Conservation (phyloP, 352 stramenopile genomes). For the Phytophthora constricta region DNA sequence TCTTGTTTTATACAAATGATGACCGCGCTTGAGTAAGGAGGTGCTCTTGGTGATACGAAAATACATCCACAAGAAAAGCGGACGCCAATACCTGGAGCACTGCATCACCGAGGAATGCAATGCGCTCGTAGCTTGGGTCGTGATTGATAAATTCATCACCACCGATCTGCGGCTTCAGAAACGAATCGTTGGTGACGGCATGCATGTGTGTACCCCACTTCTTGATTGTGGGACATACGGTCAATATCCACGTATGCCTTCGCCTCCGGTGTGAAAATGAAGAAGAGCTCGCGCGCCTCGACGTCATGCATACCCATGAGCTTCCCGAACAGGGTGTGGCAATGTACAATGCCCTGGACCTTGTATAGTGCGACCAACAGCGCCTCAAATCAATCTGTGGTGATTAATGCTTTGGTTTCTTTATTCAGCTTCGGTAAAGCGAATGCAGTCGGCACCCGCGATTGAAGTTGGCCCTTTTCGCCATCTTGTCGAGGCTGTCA, state of each 20-base stretch:
- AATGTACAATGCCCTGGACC: constrained; percentile 79
- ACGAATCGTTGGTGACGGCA: constrained; percentile 78
- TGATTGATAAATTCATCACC: constrained; percentile 70
- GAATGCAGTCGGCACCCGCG: constrained; percentile 74
- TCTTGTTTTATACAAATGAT: constrained; percentile 85
- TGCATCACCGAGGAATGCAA: constrained; percentile 87
- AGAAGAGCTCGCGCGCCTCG: constrained; percentile 62
- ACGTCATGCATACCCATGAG: constrained; percentile 66
- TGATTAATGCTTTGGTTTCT: constrained; percentile 73
- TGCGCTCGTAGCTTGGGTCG: constrained; percentile 81
- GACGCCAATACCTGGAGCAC: constrained; percentile 85
- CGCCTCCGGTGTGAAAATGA: constrained; percentile 61
- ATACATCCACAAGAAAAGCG: constrained; percentile 78
- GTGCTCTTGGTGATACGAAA: constrained; percentile 85
- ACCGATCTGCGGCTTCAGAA: constrained; percentile 73
- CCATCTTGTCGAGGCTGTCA: constrained; percentile 75
- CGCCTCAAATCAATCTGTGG: constrained; percentile 84
- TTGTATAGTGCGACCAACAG: constrained; percentile 82
- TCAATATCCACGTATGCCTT: constrained; percentile 64
- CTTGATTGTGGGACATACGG: constrained; percentile 56
- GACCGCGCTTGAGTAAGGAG: constrained; percentile 81
- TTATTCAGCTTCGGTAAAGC: constrained; percentile 60
- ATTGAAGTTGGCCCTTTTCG: constrained; percentile 73
- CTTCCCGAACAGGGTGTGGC: constrained; percentile 62
- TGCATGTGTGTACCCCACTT: constrained; percentile 67